These are phyloP conservation scores for Lentithecium fluviatile DNA, from an alignment of 495 filamentous ascomycete species.

Conservation along the genomic window DNA sequence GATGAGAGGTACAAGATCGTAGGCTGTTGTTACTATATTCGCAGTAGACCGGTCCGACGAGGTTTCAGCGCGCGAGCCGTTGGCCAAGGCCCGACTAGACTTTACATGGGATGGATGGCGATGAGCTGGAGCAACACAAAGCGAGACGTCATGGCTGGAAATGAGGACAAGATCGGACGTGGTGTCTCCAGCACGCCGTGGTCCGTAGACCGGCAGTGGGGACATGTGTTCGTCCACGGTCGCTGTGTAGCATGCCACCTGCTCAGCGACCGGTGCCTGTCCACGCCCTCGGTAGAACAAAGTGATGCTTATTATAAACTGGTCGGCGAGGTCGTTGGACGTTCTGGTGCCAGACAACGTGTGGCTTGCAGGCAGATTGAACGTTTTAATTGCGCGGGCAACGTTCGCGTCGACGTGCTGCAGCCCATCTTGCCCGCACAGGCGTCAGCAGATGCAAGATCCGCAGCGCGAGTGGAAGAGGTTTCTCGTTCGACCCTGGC, in stretches of 20 bases:
- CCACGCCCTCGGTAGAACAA: conserved; percentile 6
- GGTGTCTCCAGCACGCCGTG: no score
- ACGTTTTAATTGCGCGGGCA: conserved; percentile 19
- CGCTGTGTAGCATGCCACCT: not conserved
- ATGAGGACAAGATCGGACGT: no score
- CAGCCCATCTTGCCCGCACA: conserved; percentile 5
- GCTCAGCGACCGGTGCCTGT: not conserved
- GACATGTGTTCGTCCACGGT: no score
- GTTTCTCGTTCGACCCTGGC: not conserved
- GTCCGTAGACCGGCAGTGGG: no score
- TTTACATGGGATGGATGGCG: no score
- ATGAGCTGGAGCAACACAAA: no score
- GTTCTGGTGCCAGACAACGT: not conserved
- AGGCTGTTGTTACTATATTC: no score
- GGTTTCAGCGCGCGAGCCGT: no score
- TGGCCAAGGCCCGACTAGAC: no score
- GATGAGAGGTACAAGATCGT: no score
- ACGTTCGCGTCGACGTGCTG: conserved; percentile 10
- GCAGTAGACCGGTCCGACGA: no score
- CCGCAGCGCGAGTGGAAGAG: conserved; percentile 1
- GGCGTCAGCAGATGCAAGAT: conserved; percentile 20
- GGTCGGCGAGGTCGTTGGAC: not conserved
- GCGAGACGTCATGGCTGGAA: no score
- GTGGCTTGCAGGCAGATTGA: conserved; percentile 27
- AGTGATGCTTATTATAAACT: conserved; percentile 15